These are phyloP conservation scores for Sporisorium iseilematis-ciliati DNA, from an alignment of 1,284 basidiomycete species.

Conservation along the genomic window DNA sequence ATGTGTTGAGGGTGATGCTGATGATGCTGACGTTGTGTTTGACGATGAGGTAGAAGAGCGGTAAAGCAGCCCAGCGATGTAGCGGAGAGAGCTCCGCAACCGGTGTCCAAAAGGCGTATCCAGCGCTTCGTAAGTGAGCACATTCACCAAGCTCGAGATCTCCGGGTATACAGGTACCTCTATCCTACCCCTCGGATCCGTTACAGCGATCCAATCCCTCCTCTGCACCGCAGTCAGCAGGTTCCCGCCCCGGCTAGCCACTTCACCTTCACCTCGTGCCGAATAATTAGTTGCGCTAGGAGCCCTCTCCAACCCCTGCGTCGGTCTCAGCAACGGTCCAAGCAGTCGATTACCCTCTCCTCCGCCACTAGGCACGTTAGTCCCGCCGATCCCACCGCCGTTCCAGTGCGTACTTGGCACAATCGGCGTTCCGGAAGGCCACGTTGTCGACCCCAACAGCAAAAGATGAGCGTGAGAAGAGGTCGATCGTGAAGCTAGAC, in stretches of 20 bases:
- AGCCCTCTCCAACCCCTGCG: conserved; percentile 1
- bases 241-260: neutral
- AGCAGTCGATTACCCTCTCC: conserved; percentile 7
- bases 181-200: conserved; percentile 34
- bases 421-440: conserved; percentile 32
- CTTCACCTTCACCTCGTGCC: neutral
- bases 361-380: conserved; percentile 21
- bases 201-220: conserved; percentile 52
- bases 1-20: neutral
- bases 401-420: conserved; percentile 40
- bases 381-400: conserved; percentile 44
- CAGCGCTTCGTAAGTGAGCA: conserved; percentile 30
- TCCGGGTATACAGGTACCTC: conserved; percentile 43
- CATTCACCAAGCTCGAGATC: conserved; percentile 32
- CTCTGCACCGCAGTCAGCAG: conserved; percentile 21
- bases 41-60: neutral
- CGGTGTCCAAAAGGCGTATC: conserved; percentile 23
- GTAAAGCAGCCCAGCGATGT: conserved; percentile 12
- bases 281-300: neutral
- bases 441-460: conserved; percentile 24
- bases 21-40: neutral
- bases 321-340: conserved; percentile 10
- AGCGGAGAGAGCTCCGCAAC: neutral
- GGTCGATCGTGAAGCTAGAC: conserved; percentile 14
- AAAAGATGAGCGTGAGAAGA: conserved; percentile 16